Base-by-base conservation (phyloP, 2,329 filamentous ascomycete genomes). In the Colletotrichum kahawae region DNA sequence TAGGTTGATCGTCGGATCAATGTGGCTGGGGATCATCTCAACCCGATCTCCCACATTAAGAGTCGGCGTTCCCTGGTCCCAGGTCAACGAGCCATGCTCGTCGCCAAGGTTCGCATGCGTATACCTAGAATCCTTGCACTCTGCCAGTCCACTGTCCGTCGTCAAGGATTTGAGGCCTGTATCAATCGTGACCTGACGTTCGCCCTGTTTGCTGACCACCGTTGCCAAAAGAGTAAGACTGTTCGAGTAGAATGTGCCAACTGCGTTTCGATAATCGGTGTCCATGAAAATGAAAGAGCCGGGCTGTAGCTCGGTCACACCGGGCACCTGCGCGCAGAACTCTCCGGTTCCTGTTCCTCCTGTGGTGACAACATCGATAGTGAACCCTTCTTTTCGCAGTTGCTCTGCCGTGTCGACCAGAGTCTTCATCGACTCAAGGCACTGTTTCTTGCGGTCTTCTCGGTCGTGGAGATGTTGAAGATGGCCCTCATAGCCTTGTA, bases 251-350 rank as follows among this genome's bases (percentile, higher is more conserved):
- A 85, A 85, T 0, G 82, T 81, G 1, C 89, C 89, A 0, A 90
- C 83, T 0, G 89, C 89, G 67, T 88, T 87, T 4, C 88, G 85
- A 77, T 90, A 90, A 77, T 90, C 89, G 3, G 88, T 89, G 71
- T 90, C 89, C 89, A 90, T 90, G 78, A 90, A 90, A 70, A 90
- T 85, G 74, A 90, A 90, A 0, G 87, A 89, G 0, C 89, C 89
- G 0, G 89, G 89, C 77, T 90, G 89, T 2, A 90, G 81, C 77
- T 90, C 89, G 2, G 88, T 90, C 1, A 90, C 84, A 0, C 88
- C 88, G 0, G 85, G 84, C 0, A 89, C 87, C 0, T 81, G 84
- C 2, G 85, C 88, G 70, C 88, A 90, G 77, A 90, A 90, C 75
- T 90, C 88, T 3, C 85, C 87, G 1, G 88, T 90, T 9, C 88